Evolutionary conservation across 176 grass and related monocot species (phyloP), one percentile per base, ranked within the genome.

Genomic region (Triticum dicoccoides): DNA sequence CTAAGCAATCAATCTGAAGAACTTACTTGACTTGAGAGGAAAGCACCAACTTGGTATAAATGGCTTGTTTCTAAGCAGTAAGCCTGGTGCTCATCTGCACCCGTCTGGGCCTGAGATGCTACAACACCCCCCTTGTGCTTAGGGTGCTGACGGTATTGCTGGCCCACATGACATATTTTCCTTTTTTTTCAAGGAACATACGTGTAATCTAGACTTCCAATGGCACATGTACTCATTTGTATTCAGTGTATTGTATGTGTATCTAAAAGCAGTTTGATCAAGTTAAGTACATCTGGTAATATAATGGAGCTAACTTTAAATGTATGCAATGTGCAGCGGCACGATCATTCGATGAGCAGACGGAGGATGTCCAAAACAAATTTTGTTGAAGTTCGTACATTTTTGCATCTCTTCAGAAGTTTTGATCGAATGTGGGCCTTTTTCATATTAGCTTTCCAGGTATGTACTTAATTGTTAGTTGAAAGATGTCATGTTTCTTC

Each of bases 331-430:
- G 64, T 29, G 44, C 77, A 91, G 89, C 45, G 69, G 74, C 90
- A 65, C 89, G 93, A 35, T 30, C 88, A 35, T 73, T 11, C 54
- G 21, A 32, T 76, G 86, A 85, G 6, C 6, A 84, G 80, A 77
- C 64, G 65, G 41, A 88, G 87, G 81, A 87, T 78, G n/a, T 74
- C 93, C 38, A 99, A 99, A 91, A 96, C 90, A 89, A 99, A 99
- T 88, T 99, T 99, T 96, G 97, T 99, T 84, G 97, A 99, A 94
- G 87, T 99, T 75, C 97, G 94, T 73, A 99, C 97, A 54, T 99
- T 94, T 94, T 94, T 95, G 83, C 94, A 99, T 69, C 66, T 99
- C 64, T 94, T 99, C 78, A 94, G 92, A 84, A 96, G 97, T 92
- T 99, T 99, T 85, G 97, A 99, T 86, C 92, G 97, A 67, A 87